These are phyloP conservation scores for Vickermania spadyakhi DNA, from an alignment of 208 protist species.

Conservation along the genomic window DNA sequence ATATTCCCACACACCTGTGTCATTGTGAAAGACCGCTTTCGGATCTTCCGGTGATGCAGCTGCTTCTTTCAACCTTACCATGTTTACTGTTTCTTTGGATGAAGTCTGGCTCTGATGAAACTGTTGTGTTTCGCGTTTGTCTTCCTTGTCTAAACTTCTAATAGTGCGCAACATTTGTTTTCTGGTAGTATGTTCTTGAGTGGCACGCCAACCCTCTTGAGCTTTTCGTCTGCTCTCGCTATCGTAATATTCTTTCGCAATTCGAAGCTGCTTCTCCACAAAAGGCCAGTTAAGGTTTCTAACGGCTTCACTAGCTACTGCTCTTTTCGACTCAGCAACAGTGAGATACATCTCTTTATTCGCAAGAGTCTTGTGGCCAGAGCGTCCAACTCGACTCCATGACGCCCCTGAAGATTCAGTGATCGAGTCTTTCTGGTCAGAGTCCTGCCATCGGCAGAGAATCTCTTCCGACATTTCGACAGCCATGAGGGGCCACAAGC, in stretches of 20 bases:
- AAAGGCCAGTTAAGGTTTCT: slow-evolving; percentile 56
- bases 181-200: too few species aligned
- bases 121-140: too few species aligned
- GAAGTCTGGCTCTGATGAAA: neutral
- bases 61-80: neutral
- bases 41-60: slow-evolving; percentile 15
- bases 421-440: too few species aligned
- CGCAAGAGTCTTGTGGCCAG: neutral
- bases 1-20: slow-evolving; percentile 75
- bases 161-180: too few species aligned
- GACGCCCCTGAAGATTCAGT: too few species aligned
- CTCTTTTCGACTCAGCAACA: slow-evolving; percentile 11
- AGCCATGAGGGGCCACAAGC: slow-evolving; percentile 75
- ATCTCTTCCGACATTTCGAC: slow-evolving; percentile 50
- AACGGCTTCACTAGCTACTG: slow-evolving; percentile 19
- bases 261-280: slow-evolving; percentile 38
- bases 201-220: slow-evolving; percentile 14
- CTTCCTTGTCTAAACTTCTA: too few species aligned
- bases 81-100: neutral
- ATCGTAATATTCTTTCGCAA: slow-evolving; percentile 42
- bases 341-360: neutral
- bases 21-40: slow-evolving; percentile 26
- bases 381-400: slow-evolving; percentile 64
- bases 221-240: slow-evolving; percentile 23
- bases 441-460: slow-evolving; percentile 21